phyloP scores from a whole-genome alignment of 164 flowering plant species.

The Dillenia turbinata region DNA sequence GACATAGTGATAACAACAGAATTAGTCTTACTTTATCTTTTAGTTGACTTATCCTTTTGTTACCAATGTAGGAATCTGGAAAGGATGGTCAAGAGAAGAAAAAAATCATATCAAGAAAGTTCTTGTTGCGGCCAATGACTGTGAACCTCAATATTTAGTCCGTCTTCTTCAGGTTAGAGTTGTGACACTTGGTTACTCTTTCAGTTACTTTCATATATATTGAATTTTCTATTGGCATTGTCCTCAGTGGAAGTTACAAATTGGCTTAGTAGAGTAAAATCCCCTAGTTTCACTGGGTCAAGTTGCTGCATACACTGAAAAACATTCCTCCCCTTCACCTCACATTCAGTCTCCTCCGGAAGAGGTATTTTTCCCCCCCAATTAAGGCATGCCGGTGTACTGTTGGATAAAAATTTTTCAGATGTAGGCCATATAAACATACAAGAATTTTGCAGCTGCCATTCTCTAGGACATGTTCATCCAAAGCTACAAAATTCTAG shows the following conservation, averaged over 20 bases:
- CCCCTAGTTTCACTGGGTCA: slow-evolving; percentile 85
- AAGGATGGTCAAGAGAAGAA: slow-evolving; percentile 92
- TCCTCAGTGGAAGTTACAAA: slow-evolving; percentile 77
- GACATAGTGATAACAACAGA: neutral
- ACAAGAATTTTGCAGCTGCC: too few relatives aligned
- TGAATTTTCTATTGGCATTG: slow-evolving; percentile 14
- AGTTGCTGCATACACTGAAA: slow-evolving; percentile 74
- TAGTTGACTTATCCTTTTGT: slow-evolving; percentile 5
- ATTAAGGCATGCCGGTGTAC: neutral
- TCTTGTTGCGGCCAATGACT: slow-evolving; percentile 93
- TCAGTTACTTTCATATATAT: neutral
- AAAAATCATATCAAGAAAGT: slow-evolving; percentile 78
- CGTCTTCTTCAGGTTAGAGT: slow-evolving; percentile 85
- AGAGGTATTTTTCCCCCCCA: slow-evolving; percentile 48
- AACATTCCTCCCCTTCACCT: slow-evolving; percentile 51
- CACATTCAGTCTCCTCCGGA: slow-evolving; percentile 63
- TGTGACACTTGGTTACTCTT: neutral
- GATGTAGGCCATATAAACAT: neutral
- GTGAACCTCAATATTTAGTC: slow-evolving; percentile 88
- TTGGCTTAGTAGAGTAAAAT: slow-evolving; percentile 92
- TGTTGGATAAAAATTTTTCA: neutral
- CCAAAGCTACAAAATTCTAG: too few relatives aligned
- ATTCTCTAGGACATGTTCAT: too few relatives aligned
- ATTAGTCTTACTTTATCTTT: neutral
- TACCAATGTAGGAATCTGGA: slow-evolving; percentile 64